phyloP scores from a whole-genome alignment of 495 filamentous ascomycete species.

The Aspergillus sclerotioniger region DNA sequence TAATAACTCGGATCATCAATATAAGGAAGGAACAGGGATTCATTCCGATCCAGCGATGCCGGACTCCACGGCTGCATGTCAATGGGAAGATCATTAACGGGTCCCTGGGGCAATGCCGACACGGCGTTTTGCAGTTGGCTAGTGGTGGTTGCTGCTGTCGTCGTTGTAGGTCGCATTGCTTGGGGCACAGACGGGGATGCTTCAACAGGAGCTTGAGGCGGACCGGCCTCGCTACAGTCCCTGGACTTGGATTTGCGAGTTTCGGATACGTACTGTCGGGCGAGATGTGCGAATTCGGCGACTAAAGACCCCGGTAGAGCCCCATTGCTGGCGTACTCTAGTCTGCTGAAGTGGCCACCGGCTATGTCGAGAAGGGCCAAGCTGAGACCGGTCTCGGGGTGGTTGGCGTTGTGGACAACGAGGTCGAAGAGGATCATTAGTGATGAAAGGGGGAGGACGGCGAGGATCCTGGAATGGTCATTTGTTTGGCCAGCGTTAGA shows the following conservation, averaged over 20 bases:
- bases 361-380: constrained; percentile 33
- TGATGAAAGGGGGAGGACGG: constrained; percentile 26
- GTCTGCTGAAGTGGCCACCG: constrained; percentile 31
- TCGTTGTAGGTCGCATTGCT: background rate
- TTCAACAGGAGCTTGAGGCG: background rate
- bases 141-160: no score
- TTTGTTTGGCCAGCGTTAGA: no score
- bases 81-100: background rate
- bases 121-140: background rate
- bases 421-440: constrained; percentile 38
- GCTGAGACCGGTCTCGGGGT: constrained; percentile 29
- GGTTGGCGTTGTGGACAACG: constrained; percentile 33
- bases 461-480: constrained; percentile 8
- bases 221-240: background rate
- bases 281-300: constrained; percentile 33
- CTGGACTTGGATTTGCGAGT: background rate
- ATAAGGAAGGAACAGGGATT: background rate
- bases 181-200: background rate
- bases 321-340: constrained; percentile 33
- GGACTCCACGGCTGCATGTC: background rate
- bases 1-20: background rate
- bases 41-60: background rate
- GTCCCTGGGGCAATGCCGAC: background rate
- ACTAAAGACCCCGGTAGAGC: constrained; percentile 31
- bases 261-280: constrained; percentile 27